Base-by-base conservation (phyloP, 2,329 filamentous ascomycete genomes). In the Capronia americana region DNA sequence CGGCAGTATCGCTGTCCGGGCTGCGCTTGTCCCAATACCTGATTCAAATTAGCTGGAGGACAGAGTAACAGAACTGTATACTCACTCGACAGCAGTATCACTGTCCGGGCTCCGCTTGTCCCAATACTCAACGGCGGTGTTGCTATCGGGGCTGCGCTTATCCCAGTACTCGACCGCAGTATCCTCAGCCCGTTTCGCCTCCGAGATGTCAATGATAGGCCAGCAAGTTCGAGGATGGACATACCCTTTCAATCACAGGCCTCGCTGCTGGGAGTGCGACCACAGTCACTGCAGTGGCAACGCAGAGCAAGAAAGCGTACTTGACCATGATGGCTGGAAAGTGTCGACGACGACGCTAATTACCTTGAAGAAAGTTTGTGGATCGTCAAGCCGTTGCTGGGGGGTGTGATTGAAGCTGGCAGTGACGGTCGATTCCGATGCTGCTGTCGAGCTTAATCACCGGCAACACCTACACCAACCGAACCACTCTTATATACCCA, bases 91-190 rank as follows among this genome's bases (percentile, higher is more conserved):
- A 34, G 54, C 54, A 38, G 53, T 57, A 11, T 57, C 54, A 12
- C 17, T 57, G 24, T n/a, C 53, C 20, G 26, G 26, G 26, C 24
- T 17, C 30, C 30, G 26, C 24, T 32, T 30, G 20, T 56, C 53
- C 53, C 53, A 56, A 28, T 56, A 56, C 12, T 56, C 53, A 28
- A 56, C 53, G 11, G 53, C 53, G 12, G 53, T 56, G n/a, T n/a
- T n/a, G n/a, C 17, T 57, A 41, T n/a, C 53, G 11, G 26, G 26
- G 26, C 24, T 17, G n/a, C 30, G 26, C 24, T 32, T 30, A 30
- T 56, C 53, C 53, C 53, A 56, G 53, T 56, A 56, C 12, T 56
- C 53, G 53, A 56, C 53, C 20, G 53, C 53, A 23, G 53, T 56
- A 30, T 56, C 53, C 20, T 56, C 30, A 12, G 24, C 53, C 11